Evolutionary conservation across 352 stramenopile species (phyloP).

Genomic region (Phytophthora pini): DNA sequence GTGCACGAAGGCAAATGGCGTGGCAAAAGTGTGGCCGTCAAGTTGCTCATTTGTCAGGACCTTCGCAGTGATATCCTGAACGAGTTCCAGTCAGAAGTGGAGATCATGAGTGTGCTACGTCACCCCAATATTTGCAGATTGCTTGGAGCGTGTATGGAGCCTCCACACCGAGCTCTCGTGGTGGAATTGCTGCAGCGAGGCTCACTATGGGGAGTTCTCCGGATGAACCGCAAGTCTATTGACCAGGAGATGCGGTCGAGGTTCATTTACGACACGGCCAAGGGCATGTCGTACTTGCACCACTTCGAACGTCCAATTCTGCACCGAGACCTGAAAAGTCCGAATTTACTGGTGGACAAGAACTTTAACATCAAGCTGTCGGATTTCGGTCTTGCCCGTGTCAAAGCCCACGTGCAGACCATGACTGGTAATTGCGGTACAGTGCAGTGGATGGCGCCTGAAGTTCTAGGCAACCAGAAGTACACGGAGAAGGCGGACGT

Average conservation of each 20-base stretch:
- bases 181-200: conserved; percentile 93
- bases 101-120: conserved; percentile 85
- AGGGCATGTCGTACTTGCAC: conserved; percentile 89
- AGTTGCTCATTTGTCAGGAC: conserved; percentile 73
- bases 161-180: conserved; percentile 93
- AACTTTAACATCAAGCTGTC: conserved; percentile 89
- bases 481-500: conserved; percentile 93
- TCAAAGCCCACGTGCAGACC: conserved; percentile 85
- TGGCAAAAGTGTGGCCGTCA: conserved; percentile 69
- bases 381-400: conserved; percentile 83
- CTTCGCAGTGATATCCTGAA: conserved; percentile 65
- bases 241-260: conserved; percentile 59
- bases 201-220: conserved; percentile 93
- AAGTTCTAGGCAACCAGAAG: conserved; percentile 86
- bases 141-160: conserved; percentile 94
- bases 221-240: conserved; percentile 63
- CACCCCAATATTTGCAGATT: conserved; percentile 97
- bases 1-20: conserved; percentile 76
- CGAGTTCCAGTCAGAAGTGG: conserved; percentile 74
- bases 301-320: conserved; percentile 85
- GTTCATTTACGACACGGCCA: conserved; percentile 80
- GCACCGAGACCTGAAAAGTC: conserved; percentile 86
- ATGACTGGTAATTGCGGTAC: conserved; percentile 90
- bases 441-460: conserved; percentile 71
- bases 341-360: conserved; percentile 85